Conservation (phyloP, 169 alveolate species). For the Fabrea salina region DNA sequence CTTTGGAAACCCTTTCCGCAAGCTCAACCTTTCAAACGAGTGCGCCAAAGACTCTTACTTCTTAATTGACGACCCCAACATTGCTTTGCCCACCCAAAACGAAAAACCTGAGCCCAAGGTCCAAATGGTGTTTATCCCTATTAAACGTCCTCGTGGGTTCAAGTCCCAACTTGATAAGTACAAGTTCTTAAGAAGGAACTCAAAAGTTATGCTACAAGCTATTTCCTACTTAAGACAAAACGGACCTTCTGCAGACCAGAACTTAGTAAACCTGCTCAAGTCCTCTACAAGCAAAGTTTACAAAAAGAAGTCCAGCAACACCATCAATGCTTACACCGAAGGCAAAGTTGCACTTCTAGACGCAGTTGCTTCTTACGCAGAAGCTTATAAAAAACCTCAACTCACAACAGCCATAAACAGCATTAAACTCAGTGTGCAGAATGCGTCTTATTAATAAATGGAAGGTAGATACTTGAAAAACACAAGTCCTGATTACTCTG, state of each 20-base stretch:
- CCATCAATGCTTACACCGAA: conserved; percentile 12
- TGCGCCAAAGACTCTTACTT: not conserved
- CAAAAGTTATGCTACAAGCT: not conserved
- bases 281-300: not conserved
- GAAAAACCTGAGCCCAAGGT: conserved; percentile 1
- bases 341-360: conserved; percentile 2
- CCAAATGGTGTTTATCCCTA: conserved; percentile 14
- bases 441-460: too few relatives aligned
- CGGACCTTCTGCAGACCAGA: conserved; percentile 6
- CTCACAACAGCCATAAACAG: not conserved
- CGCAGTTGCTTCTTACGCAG: not conserved
- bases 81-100: not conserved
- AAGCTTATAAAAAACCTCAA: not conserved
- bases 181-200: conserved; percentile 10
- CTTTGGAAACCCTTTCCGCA: conserved; percentile 27
- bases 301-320: conserved; percentile 3
- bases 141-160: conserved; percentile 14
- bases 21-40: not conserved
- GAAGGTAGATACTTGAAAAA: too few relatives aligned
- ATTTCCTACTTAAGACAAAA: conserved; percentile 19
- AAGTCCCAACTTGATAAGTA: not conserved
- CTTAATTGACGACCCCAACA: conserved; percentile 15
- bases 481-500: too few relatives aligned
- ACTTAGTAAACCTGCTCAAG: not conserved
- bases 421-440: not conserved